Evolutionary conservation across 2,329 filamentous ascomycete genomes (phyloP).

Genomic region (Fusarium sublunatum): DNA sequence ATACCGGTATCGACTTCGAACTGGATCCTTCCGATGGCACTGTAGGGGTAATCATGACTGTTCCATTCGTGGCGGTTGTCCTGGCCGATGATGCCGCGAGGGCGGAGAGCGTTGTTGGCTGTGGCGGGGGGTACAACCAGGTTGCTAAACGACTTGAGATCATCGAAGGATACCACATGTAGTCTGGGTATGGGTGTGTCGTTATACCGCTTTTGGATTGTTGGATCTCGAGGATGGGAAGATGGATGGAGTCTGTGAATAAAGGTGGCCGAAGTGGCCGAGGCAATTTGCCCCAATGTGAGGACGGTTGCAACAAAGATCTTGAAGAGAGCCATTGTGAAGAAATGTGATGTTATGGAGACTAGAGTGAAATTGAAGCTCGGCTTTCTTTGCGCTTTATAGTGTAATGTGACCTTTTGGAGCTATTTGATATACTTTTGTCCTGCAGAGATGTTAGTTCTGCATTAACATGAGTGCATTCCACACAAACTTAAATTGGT

Average conservation of each 20-base stretch:
- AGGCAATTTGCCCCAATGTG: not conserved
- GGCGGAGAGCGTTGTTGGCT: not conserved
- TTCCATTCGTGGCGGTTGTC: slow-evolving; percentile 11
- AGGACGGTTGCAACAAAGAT: not conserved
- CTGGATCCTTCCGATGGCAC: not conserved
- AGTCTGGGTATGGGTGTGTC: not conserved
- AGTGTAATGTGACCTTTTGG: no score
- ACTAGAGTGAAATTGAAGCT: no score
- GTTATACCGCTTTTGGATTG: fast-evolving
- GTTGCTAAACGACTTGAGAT: not conserved
- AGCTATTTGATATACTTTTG: no score
- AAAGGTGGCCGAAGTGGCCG: not conserved
- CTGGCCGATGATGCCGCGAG: not conserved
- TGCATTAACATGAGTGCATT: no score
- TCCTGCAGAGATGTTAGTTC: no score
- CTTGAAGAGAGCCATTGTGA: not conserved
- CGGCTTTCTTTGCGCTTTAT: no score
- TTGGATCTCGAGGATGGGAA: not conserved
- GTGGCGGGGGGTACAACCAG: not conserved
- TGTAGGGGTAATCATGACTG: slow-evolving; percentile 11
- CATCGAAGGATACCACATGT: not conserved
- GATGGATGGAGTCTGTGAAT: fast-evolving
- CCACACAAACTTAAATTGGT: no score
- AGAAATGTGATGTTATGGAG: no score
- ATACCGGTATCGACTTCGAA: not conserved